Evolutionary conservation across 78 protist species (phyloP).

Genomic region (Dictyostelium citrinum): DNA sequence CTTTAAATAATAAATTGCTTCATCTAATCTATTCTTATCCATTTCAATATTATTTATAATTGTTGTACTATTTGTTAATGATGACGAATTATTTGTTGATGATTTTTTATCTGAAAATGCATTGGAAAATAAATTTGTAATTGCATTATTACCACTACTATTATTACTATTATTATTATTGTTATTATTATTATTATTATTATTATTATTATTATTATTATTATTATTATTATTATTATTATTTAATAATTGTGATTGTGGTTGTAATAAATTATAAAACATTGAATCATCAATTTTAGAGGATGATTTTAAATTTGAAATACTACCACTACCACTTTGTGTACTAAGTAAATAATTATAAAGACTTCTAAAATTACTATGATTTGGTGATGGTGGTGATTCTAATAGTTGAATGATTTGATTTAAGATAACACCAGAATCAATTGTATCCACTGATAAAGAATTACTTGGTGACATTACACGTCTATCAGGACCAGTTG

Average conservation of each 20-base stretch:
- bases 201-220: background rate
- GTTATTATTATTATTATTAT: background rate
- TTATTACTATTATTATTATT: background rate
- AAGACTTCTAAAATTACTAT: conserved; percentile 30
- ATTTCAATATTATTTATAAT: background rate
- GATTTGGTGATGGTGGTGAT: conserved; percentile 70
- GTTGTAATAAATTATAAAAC: conserved; percentile 22
- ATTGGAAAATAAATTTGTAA: conserved; percentile 1
- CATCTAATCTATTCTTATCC: conserved; percentile 35
- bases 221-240: background rate
- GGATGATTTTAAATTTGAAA: background rate
- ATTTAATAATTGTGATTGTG: background rate
- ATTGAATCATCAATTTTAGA: conserved; percentile 43
- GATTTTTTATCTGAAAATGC: conserved; percentile 2
- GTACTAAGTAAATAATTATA: conserved; percentile 5
- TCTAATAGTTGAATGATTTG: conserved; percentile 78
- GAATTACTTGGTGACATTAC: conserved; percentile 60
- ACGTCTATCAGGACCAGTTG: conserved; percentile 45
- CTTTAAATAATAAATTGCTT: conserved; percentile 67
- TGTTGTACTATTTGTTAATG: background rate
- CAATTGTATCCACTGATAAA: conserved; percentile 32
- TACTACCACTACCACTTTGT: no score
- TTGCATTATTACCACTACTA: background rate
- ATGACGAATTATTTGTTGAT: background rate
- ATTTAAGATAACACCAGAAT: conserved; percentile 39